phyloP scores from a whole-genome alignment of 345 rosid genomes.

The Geranium rotundifolium region DNA sequence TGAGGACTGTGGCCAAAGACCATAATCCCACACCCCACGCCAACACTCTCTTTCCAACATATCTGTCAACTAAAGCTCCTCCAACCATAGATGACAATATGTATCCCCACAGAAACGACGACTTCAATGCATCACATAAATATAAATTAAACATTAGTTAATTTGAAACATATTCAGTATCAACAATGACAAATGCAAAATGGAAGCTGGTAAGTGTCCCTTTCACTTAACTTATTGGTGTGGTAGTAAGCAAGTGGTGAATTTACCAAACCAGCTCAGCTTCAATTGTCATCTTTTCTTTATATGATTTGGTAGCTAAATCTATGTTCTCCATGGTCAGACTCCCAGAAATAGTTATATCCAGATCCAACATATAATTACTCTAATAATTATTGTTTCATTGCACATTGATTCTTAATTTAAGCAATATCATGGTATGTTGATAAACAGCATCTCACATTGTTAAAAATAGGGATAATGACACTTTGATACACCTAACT shows the following conservation, averaged over 20 bases:
- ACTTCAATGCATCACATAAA: constrained; percentile 28
- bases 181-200: no score
- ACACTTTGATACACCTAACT: no score
- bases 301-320: background rate
- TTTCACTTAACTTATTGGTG: background rate
- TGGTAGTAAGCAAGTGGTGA: background rate
- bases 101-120: constrained; percentile 96
- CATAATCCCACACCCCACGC: constrained; percentile 83
- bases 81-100: constrained; percentile 78
- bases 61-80: constrained; percentile 76
- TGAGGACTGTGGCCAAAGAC: constrained; percentile 84
- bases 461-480: no score
- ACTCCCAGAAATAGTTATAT: no score
- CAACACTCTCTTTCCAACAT: constrained; percentile 78
- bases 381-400: no score
- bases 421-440: no score
- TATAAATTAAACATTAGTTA: background rate
- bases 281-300: background rate
- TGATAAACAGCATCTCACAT: no score
- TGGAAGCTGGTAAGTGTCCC: background rate
- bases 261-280: background rate
- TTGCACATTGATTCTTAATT: no score
- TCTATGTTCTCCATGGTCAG: no score
- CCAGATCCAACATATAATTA: no score
- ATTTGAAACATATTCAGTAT: no score